A percentile compares a stretch with the other conserved stretches of the same genome.
phyloP scores from a whole-genome alignment of 179 eudicot genomes.

The Monotropa hypopitys region DNA sequence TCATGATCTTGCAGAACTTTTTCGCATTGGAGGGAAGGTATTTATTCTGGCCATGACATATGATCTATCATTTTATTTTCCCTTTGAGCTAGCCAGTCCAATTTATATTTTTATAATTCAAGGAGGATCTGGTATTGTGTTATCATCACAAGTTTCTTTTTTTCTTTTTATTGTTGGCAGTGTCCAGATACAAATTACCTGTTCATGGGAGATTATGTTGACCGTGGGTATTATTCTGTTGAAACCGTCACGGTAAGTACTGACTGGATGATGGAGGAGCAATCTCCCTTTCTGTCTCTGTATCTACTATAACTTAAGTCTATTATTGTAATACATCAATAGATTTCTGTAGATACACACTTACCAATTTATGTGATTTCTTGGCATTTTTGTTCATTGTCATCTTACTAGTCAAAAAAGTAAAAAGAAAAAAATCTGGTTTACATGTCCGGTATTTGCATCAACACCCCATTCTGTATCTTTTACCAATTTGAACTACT shows the following conservation, averaged over 20 bases:
- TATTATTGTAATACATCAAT: background rate
- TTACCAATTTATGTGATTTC: background rate
- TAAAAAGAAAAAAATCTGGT: background rate
- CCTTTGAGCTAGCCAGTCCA: background rate
- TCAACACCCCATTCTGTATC: background rate
- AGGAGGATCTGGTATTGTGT: background rate
- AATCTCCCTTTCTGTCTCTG: background rate
- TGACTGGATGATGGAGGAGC: background rate
- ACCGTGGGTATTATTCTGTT: constrained; percentile 69
- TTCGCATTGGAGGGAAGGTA: constrained; percentile 96
- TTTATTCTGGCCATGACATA: background rate
- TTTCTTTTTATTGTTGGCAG: constrained; percentile 21
- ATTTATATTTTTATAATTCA: background rate
- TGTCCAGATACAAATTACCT: constrained; percentile 57
- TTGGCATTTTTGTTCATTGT: background rate
- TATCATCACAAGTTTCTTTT: background rate
- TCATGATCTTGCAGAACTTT: constrained; percentile 92
- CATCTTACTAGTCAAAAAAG: background rate
- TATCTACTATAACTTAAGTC: background rate
- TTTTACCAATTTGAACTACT: background rate
- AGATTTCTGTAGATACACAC: background rate
- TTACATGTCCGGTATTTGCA: background rate
- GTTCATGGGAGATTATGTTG: constrained; percentile 76
- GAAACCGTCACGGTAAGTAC: constrained; percentile 60
- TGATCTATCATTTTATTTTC: constrained; percentile 8